phyloP scores from a whole-genome alignment of 352 stramenopile species.

The Phytophthora sansomeana region DNA sequence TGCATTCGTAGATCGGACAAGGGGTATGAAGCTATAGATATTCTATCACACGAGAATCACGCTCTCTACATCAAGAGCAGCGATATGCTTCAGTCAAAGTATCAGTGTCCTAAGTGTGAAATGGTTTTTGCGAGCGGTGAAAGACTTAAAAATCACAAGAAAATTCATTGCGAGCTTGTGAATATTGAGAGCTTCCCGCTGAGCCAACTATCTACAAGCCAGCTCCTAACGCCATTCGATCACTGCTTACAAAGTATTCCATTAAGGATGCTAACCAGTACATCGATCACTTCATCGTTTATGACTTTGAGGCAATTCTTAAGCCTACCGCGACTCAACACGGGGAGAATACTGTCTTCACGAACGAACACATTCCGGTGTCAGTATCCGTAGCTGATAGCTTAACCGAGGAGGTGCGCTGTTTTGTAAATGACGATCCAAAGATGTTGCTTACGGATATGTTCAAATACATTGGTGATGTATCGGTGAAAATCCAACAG shows the following conservation, averaged over 20 bases:
- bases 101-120: background rate
- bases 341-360: background rate
- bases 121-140: conserved; percentile 1
- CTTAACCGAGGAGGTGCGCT: background rate
- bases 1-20: background rate
- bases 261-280: conserved; percentile 12
- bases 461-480: conserved; percentile 3
- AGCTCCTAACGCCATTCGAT: background rate
- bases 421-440: conserved; percentile 9
- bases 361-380: background rate
- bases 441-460: conserved; percentile 7
- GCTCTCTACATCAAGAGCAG: background rate
- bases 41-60: conserved; percentile 8
- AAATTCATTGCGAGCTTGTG: background rate
- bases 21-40: background rate
- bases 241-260: conserved; percentile 1
- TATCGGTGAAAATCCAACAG: background rate
- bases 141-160: conserved; percentile 5
- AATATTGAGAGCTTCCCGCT: conserved; percentile 3
- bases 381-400: conserved; percentile 4
- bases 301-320: background rate
- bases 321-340: conserved; percentile 1
- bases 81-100: background rate
- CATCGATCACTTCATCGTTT: conserved; percentile 10
- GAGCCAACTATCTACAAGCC: too few relatives aligned